phyloP scores from a whole-genome alignment of 148 eudicot genomes.

The Dysphania ambrosioides region DNA sequence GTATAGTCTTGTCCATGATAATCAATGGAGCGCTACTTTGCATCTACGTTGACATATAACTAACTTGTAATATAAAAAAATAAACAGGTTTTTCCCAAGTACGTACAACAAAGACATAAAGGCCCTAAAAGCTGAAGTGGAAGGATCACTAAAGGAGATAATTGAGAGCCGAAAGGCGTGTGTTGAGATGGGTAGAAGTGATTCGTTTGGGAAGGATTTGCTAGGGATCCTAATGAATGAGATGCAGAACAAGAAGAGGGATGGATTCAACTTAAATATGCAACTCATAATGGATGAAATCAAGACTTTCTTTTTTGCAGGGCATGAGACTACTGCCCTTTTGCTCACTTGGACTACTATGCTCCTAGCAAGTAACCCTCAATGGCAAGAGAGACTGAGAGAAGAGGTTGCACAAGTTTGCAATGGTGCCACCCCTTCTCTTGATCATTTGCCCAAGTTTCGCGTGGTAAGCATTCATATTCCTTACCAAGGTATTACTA shows the following conservation, averaged over 20 bases:
- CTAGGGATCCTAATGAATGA: constrained; percentile 73
- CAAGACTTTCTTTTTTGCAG: constrained; percentile 87
- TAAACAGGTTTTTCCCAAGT: constrained; percentile 78
- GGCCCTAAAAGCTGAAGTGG: constrained; percentile 66
- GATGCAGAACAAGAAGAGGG: constrained; percentile 40
- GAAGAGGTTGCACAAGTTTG: constrained; percentile 53
- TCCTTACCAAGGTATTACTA: too few relatives aligned
- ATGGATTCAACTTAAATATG: constrained; percentile 45
- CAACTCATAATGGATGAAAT: constrained; percentile 92
- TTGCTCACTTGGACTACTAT: constrained; percentile 85
- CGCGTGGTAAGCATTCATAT: constrained; percentile 70
- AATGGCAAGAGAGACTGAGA: constrained; percentile 73
- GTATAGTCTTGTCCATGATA: too few relatives aligned
- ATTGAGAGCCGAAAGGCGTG: constrained; percentile 61
- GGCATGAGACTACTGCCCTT: constrained; percentile 78
- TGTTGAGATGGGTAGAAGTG: constrained; percentile 64
- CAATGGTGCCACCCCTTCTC: constrained; percentile 44
- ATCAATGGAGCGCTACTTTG: constrained; percentile 15
- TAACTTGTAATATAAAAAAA: background rate
- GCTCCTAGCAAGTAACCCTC: constrained; percentile 74
- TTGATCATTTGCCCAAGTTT: constrained; percentile 73
- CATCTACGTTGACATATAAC: constrained; percentile 18
- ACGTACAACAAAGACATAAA: constrained; percentile 86
- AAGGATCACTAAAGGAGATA: constrained; percentile 68
- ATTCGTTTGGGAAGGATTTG: constrained; percentile 74